These are phyloP conservation scores for Penicillium tannophilum DNA, from an alignment of 495 filamentous ascomycete genomes.

Conservation along the genomic window DNA sequence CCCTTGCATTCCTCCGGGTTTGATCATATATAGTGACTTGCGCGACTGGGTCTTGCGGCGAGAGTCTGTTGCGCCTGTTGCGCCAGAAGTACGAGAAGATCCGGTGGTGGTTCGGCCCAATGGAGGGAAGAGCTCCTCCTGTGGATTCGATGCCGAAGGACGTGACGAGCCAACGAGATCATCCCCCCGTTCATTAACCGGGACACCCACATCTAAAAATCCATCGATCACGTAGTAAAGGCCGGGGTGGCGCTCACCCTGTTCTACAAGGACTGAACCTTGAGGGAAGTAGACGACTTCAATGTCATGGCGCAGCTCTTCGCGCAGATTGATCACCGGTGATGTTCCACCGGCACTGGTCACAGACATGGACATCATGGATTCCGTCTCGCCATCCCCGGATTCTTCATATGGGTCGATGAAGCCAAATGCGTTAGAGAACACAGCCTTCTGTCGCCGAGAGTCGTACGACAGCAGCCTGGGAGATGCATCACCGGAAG, in stretches of 20 bases:
- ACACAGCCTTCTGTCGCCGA: constrained; percentile 79
- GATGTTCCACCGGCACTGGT: constrained; percentile 55
- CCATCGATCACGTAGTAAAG: constrained; percentile 98
- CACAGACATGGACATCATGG: constrained; percentile 68
- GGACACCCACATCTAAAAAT: constrained; percentile 88
- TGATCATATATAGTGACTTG: constrained; percentile 86
- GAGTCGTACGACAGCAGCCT: constrained; percentile 83
- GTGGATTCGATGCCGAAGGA: constrained; percentile 28
- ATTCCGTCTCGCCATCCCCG: constrained; percentile 83
- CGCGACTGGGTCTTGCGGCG: constrained; percentile 55
- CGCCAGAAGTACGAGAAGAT: constrained; percentile 43
- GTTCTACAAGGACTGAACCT: constrained; percentile 92
- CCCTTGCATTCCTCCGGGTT: constrained; percentile 91
- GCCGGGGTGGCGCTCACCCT: constrained; percentile 92
- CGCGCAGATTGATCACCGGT: constrained; percentile 59
- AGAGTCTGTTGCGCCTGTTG: constrained; percentile 36
- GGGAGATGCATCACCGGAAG: constrained; percentile 83
- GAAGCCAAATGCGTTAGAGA: constrained; percentile 88
- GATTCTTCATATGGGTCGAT: constrained; percentile 88
- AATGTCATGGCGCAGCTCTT: constrained; percentile 86
- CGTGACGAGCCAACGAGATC: constrained; percentile 42
- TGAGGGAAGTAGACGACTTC: constrained; percentile 98
- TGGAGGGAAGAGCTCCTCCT: constrained; percentile 50
- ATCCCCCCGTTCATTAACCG: constrained; percentile 55
- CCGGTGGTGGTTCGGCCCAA: constrained; percentile 51